phyloP scores from a whole-genome alignment of 192 early-diverging fungal genomes.

The Coemansia brasiliensis region DNA sequence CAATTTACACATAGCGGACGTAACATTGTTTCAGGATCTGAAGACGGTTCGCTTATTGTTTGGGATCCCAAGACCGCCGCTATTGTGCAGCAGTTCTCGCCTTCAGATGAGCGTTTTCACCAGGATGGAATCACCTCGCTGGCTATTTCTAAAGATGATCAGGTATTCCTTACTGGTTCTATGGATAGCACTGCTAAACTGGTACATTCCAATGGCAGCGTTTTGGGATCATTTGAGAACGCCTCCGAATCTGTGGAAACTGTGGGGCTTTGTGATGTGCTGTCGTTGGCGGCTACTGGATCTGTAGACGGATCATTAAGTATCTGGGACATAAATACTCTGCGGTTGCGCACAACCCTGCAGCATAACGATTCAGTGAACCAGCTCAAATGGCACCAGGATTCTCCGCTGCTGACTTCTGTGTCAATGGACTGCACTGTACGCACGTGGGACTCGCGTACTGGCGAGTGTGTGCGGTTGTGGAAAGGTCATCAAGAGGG shows the following conservation, averaged over 20 bases:
- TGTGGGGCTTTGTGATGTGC: conserved; percentile 71
- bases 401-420: conserved; percentile 69
- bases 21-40: conserved; percentile 77
- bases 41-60: conserved; percentile 78
- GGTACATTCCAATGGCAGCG: conserved; percentile 78
- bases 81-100: conserved; percentile 61
- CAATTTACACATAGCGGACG: conserved; percentile 91
- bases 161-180: conserved; percentile 80
- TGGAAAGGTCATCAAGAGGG: conserved; percentile 86
- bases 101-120: conserved; percentile 85
- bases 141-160: conserved; percentile 71
- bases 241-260: conserved; percentile 84
- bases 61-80: conserved; percentile 94
- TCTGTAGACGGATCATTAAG: conserved; percentile 86
- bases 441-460: conserved; percentile 88
- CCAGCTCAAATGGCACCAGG: conserved; percentile 66
- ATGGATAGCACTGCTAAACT: conserved; percentile 75
- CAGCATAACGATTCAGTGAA: conserved; percentile 87
- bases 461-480: conserved; percentile 71
- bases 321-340: conserved; percentile 88
- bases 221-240: conserved; percentile 79
- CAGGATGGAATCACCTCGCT: conserved; percentile 73
- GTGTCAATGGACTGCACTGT: conserved; percentile 81
- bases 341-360: conserved; percentile 79
- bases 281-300: conserved; percentile 77